phyloP scores from a whole-genome alignment of 1,139 yeast species.

The Tardiomyces digboiensis region DNA sequence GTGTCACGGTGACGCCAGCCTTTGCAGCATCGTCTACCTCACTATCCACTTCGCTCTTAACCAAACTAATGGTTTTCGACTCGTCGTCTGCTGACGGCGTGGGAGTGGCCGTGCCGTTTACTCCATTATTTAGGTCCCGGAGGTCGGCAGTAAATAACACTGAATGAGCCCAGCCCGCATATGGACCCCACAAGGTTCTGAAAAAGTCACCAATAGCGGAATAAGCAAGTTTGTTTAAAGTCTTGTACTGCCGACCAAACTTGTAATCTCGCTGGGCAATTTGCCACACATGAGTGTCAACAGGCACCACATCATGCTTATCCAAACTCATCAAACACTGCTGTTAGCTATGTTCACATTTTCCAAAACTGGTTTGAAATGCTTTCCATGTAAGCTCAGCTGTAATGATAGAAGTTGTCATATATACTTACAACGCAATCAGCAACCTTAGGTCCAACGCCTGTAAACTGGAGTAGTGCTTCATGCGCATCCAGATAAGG shows the following conservation, averaged over 20 bases:
- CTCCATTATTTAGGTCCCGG: constrained; percentile 49
- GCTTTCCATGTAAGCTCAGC: no score
- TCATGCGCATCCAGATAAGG: constrained; percentile 53
- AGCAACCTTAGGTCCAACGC: constrained; percentile 98
- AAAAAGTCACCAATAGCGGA: constrained; percentile 53
- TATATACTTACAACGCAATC: constrained; percentile 51
- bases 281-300: constrained; percentile 95
- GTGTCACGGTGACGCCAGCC: neutral
- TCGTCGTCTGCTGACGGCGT: neutral
- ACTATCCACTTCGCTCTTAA: neutral
- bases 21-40: neutral
- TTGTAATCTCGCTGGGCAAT: constrained; percentile 79
- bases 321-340: constrained; percentile 78
- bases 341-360: constrained; percentile 1
- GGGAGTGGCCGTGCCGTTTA: constrained; percentile 1
- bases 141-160: constrained; percentile 84
- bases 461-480: constrained; percentile 57
- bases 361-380: constrained; percentile 10
- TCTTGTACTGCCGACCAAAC: constrained; percentile 34
- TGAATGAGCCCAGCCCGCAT: constrained; percentile 98
- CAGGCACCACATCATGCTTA: constrained; percentile 84
- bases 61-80: no score
- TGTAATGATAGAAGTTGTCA: no score
- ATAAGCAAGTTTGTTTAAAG: constrained; percentile 51
- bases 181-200: constrained; percentile 67